Evolutionary conservation across 129 eudicot genomes (phyloP).

Genomic region (Saussurea involucrata): DNA sequence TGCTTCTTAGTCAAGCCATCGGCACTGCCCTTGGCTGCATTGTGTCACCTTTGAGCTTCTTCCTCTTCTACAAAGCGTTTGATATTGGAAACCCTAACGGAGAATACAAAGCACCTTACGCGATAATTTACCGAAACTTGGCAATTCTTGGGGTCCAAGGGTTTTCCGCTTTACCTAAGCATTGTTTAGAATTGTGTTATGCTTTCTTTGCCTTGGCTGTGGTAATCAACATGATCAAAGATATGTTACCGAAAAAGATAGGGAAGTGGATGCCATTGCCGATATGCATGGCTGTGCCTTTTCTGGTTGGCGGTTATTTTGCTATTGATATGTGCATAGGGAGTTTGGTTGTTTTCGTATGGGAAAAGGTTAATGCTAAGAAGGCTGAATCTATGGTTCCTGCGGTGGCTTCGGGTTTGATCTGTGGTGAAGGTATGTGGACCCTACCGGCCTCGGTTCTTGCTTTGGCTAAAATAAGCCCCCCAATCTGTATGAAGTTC

Average conservation of each 20-base stretch:
- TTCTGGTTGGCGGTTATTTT: slow-evolving; percentile 69
- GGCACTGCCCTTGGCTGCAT: slow-evolving; percentile 86
- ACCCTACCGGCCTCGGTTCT: slow-evolving; percentile 70
- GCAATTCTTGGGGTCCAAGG: slow-evolving; percentile 84
- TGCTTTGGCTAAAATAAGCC: slow-evolving; percentile 55
- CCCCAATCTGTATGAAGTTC: slow-evolving; percentile 73
- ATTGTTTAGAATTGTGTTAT: slow-evolving; percentile 65
- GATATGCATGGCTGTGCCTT: slow-evolving; percentile 84
- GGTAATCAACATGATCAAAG: slow-evolving; percentile 60
- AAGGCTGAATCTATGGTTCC: slow-evolving; percentile 78
- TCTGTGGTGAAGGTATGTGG: slow-evolving; percentile 95
- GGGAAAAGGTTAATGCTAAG: slow-evolving; percentile 50
- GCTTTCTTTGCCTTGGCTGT: slow-evolving; percentile 68
- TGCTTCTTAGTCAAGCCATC: slow-evolving; percentile 76
- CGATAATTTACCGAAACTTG: slow-evolving; percentile 68
- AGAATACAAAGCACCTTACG: slow-evolving; percentile 81
- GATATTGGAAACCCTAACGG: slow-evolving; percentile 81
- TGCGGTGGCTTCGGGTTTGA: slow-evolving; percentile 91
- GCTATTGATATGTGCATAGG: slow-evolving; percentile 88
- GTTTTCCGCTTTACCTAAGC: slow-evolving; percentile 68
- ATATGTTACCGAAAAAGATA: slow-evolving; percentile 42
- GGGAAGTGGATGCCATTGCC: slow-evolving; percentile 88
- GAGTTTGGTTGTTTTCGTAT: slow-evolving; percentile 62
- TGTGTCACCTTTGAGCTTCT: slow-evolving; percentile 66
- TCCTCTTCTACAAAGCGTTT: slow-evolving; percentile 69